A percentile compares a stretch with the other conserved stretches of the same genome.
Evolutionary conservation across 2,329 filamentous ascomycete genomes (phyloP).

Genomic region (Colletotrichum caudatum): DNA sequence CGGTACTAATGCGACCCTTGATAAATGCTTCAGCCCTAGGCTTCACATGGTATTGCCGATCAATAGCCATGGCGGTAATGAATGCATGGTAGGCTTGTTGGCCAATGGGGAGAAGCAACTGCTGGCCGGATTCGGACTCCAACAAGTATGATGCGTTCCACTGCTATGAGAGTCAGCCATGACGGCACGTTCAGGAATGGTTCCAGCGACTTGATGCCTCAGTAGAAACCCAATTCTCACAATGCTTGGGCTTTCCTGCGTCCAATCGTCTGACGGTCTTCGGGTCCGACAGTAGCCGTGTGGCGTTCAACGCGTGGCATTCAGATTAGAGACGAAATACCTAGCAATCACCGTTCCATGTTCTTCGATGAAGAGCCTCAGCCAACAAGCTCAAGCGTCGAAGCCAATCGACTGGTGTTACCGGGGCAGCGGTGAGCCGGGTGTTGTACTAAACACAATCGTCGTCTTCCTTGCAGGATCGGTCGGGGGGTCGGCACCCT

Average conservation of each 20-base stretch:
- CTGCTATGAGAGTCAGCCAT: not conserved
- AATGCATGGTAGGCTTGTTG: too few species aligned
- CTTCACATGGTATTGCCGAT: too few species aligned
- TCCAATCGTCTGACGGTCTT: not conserved
- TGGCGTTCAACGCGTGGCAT: not conserved
- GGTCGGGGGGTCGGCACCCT: not conserved
- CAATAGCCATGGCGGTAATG: too few species aligned
- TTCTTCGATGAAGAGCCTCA: not conserved
- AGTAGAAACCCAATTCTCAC: not conserved
- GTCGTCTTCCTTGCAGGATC: not conserved
- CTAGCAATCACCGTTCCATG: not conserved
- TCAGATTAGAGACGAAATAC: not conserved
- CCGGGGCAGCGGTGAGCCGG: conserved; percentile 1
- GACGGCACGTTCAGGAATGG: not conserved
- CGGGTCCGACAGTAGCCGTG: not conserved
- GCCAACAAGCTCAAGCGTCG: not conserved
- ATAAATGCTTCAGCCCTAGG: too few species aligned
- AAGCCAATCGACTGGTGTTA: not conserved
- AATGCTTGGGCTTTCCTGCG: not conserved
- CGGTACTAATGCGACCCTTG: too few species aligned
- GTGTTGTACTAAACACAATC: conserved; percentile 5
- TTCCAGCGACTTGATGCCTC: not conserved
- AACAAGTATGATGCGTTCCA: conserved; percentile 43
- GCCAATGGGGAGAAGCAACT: too few species aligned
- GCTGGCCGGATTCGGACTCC: conserved; percentile 43